These are phyloP conservation scores for Phaeodactylum tricornutum DNA, from an alignment of 108 stramenopile genomes.

Conservation along the genomic window DNA sequence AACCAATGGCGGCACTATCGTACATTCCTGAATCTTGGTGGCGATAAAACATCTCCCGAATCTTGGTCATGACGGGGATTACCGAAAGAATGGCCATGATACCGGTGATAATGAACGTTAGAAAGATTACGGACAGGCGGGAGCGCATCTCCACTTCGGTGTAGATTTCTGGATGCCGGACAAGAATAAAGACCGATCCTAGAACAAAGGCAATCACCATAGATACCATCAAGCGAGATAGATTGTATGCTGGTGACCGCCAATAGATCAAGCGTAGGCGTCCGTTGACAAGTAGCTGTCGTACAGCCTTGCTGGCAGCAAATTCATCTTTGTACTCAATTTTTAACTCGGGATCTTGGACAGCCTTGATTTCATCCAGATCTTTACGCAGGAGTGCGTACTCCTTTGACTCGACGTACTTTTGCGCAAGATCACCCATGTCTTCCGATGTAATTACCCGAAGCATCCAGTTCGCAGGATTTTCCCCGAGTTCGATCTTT, in stretches of 20 bases:
- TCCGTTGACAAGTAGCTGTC: conserved; percentile 21
- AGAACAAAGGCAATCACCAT: conserved; percentile 48
- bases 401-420: conserved; percentile 16
- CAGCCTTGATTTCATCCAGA: conserved; percentile 7
- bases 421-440: conserved; percentile 29
- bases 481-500: conserved; percentile 50
- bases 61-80: conserved; percentile 56
- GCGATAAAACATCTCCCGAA: conserved; percentile 63
- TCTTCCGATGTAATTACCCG: conserved; percentile 18
- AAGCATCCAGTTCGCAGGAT: conserved; percentile 70
- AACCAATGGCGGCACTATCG: conserved; percentile 35
- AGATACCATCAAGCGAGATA: conserved; percentile 40
- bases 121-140: conserved; percentile 23
- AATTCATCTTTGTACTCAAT: conserved; percentile 24
- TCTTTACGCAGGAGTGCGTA: conserved; percentile 6
- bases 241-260: conserved; percentile 71
- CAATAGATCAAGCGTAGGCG: conserved; percentile 47
- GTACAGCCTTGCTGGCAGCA: conserved; percentile 20
- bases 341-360: conserved; percentile 15
- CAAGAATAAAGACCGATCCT: conserved; percentile 41
- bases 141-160: conserved; percentile 28
- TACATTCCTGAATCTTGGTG: conserved; percentile 67
- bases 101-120: conserved; percentile 51
- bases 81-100: conserved; percentile 41
- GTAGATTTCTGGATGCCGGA: conserved; percentile 11